A percentile compares a stretch with the other conserved stretches of the same genome.
Conservation (phyloP, 2,329 filamentous ascomycete genomes). For the Karstenula rhodostoma region DNA sequence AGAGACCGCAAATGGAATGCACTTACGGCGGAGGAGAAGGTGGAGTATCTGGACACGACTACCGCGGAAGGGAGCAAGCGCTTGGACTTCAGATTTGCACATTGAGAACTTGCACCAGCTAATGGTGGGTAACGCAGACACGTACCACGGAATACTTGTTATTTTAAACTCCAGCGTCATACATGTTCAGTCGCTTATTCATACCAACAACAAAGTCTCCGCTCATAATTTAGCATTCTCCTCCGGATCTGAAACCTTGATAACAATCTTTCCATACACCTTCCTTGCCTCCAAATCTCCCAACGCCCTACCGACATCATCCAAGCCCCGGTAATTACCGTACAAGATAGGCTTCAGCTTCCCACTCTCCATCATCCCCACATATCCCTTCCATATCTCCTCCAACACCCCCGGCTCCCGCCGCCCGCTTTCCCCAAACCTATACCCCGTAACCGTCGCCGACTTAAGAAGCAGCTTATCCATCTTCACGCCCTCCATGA, state of each 20-base stretch:
- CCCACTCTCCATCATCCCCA: constrained; percentile 57
- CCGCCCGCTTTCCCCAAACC: constrained; percentile 65
- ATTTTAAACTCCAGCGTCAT: too few species aligned
- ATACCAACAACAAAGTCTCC: too few species aligned
- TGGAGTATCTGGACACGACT: constrained; percentile 55
- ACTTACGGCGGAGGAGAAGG: constrained; percentile 53
- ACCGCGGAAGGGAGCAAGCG: constrained; percentile 48
- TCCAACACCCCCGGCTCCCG: constrained; percentile 57
- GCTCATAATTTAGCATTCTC: constrained; percentile 22
- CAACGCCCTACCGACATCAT: constrained; percentile 60
- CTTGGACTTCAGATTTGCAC: constrained; percentile 47
- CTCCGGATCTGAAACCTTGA: constrained; percentile 39
- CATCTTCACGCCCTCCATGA: constrained; percentile 55
- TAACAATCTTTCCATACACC: constrained; percentile 65
- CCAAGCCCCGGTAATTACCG: constrained; percentile 58
- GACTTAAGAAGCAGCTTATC: constrained; percentile 23
- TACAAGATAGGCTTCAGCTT: constrained; percentile 62
- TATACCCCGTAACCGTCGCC: constrained; percentile 58
- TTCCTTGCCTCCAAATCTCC: constrained; percentile 60
- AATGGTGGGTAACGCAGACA: neutral
- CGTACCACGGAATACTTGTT: too few species aligned
- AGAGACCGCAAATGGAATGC: constrained; percentile 57
- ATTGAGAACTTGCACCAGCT: constrained; percentile 21
- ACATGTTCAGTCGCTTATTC: too few species aligned
- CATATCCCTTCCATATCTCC: constrained; percentile 61